Conservation (phyloP, 2,329 filamentous ascomycete species). For the Colletotrichum magnum region DNA sequence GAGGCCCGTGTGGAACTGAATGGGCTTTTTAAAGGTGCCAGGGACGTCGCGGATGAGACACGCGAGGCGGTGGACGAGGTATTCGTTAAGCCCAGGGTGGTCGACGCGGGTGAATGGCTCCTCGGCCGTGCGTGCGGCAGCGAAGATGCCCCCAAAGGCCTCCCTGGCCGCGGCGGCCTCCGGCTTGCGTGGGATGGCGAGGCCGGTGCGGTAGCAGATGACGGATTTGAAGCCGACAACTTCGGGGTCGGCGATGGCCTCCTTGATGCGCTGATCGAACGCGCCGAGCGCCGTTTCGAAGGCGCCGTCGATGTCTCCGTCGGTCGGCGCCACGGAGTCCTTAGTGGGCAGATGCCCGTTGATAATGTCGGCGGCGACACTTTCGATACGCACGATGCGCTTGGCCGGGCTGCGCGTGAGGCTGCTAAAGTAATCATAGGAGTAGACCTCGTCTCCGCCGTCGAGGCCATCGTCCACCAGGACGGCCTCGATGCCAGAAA, state of each 20-base stretch:
- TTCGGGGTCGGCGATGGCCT: conserved; percentile 73
- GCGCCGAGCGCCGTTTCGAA: conserved; percentile 54
- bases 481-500: conserved; percentile 80
- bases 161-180: conserved; percentile 58
- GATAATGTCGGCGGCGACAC: conserved; percentile 75
- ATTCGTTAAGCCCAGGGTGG: conserved; percentile 76
- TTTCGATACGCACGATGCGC: conserved; percentile 84
- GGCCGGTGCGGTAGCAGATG: conserved; percentile 84
- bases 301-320: conserved; percentile 45
- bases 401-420: conserved; percentile 76
- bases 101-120: conserved; percentile 68
- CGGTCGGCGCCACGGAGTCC: conserved; percentile 26
- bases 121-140: conserved; percentile 40
- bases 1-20: conserved; percentile 88
- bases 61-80: conserved; percentile 76
- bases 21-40: conserved; percentile 72
- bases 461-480: conserved; percentile 83
- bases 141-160: conserved; percentile 56
- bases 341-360: conserved; percentile 58
- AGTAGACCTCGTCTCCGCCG: conserved; percentile 66
- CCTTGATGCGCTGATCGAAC: conserved; percentile 62
- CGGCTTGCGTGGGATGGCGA: conserved; percentile 68
- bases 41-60: conserved; percentile 66
- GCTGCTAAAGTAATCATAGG: conserved; percentile 75
- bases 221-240: conserved; percentile 88